Conservation (phyloP, 202 grass and related monocot species). For the Thinopyrum obtusiflorum region DNA sequence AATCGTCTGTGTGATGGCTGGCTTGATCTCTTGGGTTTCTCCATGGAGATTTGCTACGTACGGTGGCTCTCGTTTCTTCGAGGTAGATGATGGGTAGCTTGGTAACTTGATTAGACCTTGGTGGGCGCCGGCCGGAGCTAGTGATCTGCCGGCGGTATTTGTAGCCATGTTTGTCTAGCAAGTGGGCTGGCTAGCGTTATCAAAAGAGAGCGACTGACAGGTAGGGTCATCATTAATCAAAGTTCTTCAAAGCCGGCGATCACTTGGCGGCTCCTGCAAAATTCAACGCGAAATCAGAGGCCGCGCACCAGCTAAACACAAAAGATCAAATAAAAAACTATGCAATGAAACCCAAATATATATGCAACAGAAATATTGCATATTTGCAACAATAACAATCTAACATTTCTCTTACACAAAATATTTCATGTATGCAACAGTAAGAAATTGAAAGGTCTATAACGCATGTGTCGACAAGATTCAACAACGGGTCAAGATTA, state of each 20-base stretch:
- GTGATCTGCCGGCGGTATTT: not conserved
- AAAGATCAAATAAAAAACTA: not conserved
- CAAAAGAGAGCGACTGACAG: not conserved
- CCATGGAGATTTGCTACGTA: slow-evolving; percentile 9
- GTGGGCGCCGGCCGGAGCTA: not conserved
- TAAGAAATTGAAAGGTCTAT: too few relatives aligned
- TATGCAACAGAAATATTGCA: too few relatives aligned
- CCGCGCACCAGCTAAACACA: not conserved
- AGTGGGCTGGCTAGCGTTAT: not conserved
- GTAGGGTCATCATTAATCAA: not conserved
- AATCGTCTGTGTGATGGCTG: slow-evolving; percentile 8
- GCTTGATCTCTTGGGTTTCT: slow-evolving; percentile 31
- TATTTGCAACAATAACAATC: too few relatives aligned
- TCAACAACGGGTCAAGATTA: too few relatives aligned
- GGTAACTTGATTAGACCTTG: not conserved
- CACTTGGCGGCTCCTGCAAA: not conserved
- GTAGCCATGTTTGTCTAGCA: not conserved
- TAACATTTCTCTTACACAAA: too few relatives aligned
- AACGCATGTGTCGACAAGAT: too few relatives aligned
- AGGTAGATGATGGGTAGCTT: not conserved
- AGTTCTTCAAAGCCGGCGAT: too few relatives aligned
- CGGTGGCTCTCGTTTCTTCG: not conserved
- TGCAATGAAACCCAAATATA: not conserved
- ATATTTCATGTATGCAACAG: too few relatives aligned
- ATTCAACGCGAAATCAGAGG: not conserved